Evolutionary conservation across 768 basidiomycete species (phyloP), one percentile per base, ranked within the genome.

Genomic region (Mycena chlorophos): DNA sequence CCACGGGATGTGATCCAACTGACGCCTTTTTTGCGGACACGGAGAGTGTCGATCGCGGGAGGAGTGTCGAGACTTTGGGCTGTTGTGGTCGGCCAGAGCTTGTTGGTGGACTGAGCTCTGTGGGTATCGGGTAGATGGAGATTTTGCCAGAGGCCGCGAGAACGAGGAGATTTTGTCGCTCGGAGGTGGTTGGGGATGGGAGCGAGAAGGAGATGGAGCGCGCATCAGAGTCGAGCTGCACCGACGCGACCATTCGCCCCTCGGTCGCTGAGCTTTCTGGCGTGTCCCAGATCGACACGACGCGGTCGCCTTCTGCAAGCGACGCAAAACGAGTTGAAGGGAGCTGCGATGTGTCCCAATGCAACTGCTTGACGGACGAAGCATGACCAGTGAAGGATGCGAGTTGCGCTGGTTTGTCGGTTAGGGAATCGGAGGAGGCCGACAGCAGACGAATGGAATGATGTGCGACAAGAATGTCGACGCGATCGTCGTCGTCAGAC

Each of bases 351-450:
- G 63, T 66, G 49, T 79, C 79, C 85, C 85, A 88, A 52, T 75
- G 73, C 13, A 86, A 63, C 26, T 70, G 68, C 57, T 73, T 79
- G 56, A 85, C 72, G 6, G 78, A 70, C 20, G 86, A 85, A 3
- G 84, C 82, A 62, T 89, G 87, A 0, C 87, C 87, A 19, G 82
- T 85, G 58, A 87, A 86, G 12, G 76, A 75, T 3, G 80, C 77
- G 5, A 78, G 34, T 57, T 77, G 75, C 43, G 67, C 70, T 16
- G 79, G 77, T 66, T 78, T 80, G 63, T 73, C 73, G 17, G 71
- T 54, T 30, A 75, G 67, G 45, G 72, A 52, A 29, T 68, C 68
- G 27, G 68, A 53, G 23, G 68, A 58, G 27, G 68, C 61, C 16
- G 82, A 76, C 17, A 87, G 68, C 14, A 88, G 71, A 45, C 75